Conservation (phyloP, 2,329 filamentous ascomycete species). For the Elsinoe batatas region DNA sequence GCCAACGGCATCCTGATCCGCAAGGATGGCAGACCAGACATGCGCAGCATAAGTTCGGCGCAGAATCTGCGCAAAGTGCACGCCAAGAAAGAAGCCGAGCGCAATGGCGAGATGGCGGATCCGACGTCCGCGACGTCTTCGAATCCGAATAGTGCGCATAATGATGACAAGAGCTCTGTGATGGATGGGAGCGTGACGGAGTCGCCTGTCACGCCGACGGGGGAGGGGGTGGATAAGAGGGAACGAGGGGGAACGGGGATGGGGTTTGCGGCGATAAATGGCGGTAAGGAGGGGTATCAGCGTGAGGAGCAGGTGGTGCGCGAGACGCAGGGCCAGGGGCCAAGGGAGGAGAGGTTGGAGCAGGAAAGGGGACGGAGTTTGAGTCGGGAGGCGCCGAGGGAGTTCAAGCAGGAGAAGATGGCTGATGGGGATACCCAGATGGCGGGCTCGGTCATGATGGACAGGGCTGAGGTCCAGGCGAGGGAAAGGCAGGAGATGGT, state of each 20-base stretch:
- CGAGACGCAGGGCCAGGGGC: not conserved
- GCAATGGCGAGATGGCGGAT: conserved; percentile 19
- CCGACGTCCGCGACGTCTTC: not conserved
- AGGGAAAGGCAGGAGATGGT: conserved; percentile 7
- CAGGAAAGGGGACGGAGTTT: not conserved
- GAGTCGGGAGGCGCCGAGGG: not conserved
- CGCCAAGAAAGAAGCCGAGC: conserved; percentile 37
- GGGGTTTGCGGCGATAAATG: conserved; percentile 1
- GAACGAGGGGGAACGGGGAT: not conserved
- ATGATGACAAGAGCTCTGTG: conserved; percentile 5
- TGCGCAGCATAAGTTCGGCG: conserved; percentile 43
- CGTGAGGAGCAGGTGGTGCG: not conserved
- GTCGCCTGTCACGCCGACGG: conserved; percentile 1
- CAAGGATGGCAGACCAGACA: conserved; percentile 43
- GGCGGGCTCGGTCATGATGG: conserved; percentile 8
- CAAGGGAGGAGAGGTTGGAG: not conserved
- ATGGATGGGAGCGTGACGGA: not conserved
- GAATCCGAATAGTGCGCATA: not conserved
- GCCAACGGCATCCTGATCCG: conserved; percentile 42
- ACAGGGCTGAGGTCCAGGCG: not conserved
- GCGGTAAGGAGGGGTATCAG: not conserved
- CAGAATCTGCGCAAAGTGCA: conserved; percentile 43
- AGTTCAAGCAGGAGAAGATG: not conserved
- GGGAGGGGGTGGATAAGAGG: not conserved
- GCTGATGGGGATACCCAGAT: conserved; percentile 1